These are phyloP conservation scores for Lotmaria passim DNA, from an alignment of 208 protist genomes.

Conservation along the genomic window DNA sequence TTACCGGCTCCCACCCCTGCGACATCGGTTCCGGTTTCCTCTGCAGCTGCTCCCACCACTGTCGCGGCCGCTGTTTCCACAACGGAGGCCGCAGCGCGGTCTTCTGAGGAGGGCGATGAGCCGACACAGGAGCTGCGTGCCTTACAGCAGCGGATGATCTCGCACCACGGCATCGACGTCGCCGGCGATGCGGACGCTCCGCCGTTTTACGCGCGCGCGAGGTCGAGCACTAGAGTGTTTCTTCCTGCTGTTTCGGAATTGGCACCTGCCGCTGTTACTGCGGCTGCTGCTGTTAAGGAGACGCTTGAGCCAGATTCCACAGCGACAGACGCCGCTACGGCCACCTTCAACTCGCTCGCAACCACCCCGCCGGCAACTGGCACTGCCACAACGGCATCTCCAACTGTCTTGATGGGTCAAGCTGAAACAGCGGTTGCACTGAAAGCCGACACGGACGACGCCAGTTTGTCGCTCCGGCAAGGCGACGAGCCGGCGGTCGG, in stretches of 20 bases:
- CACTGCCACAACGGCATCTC: too few relatives aligned
- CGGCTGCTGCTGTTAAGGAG: too few relatives aligned
- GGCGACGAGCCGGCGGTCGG: too few relatives aligned
- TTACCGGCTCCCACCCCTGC: too few relatives aligned
- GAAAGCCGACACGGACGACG: too few relatives aligned
- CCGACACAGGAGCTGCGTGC: not conserved
- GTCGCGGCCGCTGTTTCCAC: not conserved
- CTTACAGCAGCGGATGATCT: constrained; percentile 16
- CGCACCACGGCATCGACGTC: constrained; percentile 1
- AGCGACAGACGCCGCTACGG: not conserved
- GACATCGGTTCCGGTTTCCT: not conserved
- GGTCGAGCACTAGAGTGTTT: not conserved
- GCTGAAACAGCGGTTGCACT: too few relatives aligned
- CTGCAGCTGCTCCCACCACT: not conserved
- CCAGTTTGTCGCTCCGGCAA: too few relatives aligned
- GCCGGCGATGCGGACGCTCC: constrained; percentile 10
- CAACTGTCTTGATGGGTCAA: too few relatives aligned
- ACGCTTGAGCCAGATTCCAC: too few relatives aligned
- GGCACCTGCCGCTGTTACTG: not conserved
- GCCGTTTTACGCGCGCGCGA: not conserved
- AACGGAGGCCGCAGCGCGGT: not conserved
- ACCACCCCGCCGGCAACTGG: too few relatives aligned
- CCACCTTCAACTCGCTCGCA: too few relatives aligned
- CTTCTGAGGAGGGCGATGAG: not conserved
- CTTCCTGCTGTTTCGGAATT: not conserved